Percentiles rank a stretch among this genome's conserved stretches.
These are phyloP conservation scores for Microthlaspi erraticum DNA, from an alignment of 345 rosid species.

Conservation along the genomic window DNA sequence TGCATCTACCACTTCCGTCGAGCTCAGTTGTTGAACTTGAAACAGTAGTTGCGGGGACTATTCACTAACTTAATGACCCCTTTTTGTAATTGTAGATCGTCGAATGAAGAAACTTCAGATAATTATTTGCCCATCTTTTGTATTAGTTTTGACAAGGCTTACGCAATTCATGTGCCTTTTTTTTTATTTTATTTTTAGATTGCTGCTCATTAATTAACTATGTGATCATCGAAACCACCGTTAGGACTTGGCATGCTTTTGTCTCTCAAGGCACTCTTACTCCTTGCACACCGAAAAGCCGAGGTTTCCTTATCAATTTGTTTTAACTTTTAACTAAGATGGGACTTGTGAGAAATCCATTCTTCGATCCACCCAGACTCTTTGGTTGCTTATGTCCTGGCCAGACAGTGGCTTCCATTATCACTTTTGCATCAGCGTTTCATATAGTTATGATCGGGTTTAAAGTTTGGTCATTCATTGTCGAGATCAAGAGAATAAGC, in stretches of 20 bases:
- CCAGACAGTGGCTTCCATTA: slow-evolving; percentile 5
- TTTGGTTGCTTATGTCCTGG: slow-evolving; percentile 5
- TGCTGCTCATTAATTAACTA: slow-evolving; percentile 6
- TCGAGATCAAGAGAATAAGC: not conserved
- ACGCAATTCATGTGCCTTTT: not conserved
- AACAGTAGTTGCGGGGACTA: slow-evolving; percentile 20
- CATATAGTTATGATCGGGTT: slow-evolving; percentile 11
- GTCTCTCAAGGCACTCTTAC: slow-evolving; percentile 5
- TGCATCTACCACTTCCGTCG: not conserved
- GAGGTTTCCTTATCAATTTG: not conserved
- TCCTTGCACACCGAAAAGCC: not conserved
- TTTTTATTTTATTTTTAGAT: slow-evolving; percentile 10
- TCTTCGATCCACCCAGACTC: not conserved
- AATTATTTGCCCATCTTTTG: not conserved
- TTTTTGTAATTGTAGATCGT: not conserved
- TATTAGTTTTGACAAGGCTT: slow-evolving; percentile 17
- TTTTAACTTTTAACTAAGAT: slow-evolving; percentile 16
- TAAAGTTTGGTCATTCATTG: slow-evolving; percentile 16
- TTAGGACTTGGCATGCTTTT: not conserved
- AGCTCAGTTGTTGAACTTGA: slow-evolving; percentile 23
- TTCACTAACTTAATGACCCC: not conserved
- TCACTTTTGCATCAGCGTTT: not conserved
- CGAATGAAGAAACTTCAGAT: slow-evolving; percentile 6
- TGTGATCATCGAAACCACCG: not conserved
- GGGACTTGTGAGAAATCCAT: not conserved